These are phyloP conservation scores for Trypanosomatidae sp. DNA, from an alignment of 208 protist species.

Conservation along the genomic window DNA sequence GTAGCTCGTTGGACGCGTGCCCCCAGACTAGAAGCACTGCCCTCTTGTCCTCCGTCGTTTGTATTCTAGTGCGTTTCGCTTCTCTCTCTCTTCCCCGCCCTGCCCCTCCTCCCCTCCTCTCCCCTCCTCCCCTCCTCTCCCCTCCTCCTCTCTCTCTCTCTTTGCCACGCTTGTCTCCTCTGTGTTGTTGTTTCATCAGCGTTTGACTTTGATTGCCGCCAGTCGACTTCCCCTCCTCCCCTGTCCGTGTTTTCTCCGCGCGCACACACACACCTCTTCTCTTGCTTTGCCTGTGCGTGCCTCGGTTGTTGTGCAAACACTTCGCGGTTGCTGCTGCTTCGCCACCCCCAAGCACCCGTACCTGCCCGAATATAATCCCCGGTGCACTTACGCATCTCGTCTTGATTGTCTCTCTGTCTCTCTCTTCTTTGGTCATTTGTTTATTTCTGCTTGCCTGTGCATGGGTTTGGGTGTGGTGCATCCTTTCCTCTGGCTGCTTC, in stretches of 20 bases:
- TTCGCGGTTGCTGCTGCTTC: not conserved
- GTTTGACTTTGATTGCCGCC: not conserved
- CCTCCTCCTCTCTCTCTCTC: not conserved
- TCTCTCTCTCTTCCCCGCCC: conserved; percentile 3
- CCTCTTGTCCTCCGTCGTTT: conserved; percentile 1
- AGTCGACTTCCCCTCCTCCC: not conserved
- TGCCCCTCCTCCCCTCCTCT: not conserved
- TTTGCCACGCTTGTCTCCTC: no score
- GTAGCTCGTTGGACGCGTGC: not conserved
- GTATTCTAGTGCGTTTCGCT: not conserved
- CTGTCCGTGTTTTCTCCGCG: not conserved
- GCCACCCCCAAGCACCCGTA: not conserved
- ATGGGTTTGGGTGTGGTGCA: not conserved
- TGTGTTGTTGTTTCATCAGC: no score
- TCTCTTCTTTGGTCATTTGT: not conserved
- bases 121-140: not conserved
- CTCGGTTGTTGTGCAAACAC: not conserved
- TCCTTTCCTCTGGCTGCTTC: not conserved
- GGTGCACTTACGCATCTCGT: not conserved
- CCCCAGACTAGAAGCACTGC: not conserved
- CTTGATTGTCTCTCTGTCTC: not conserved
- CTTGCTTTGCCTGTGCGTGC: not conserved
- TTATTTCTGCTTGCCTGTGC: not conserved
- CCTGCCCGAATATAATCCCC: not conserved
- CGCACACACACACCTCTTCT: not conserved